These are phyloP conservation scores for Nidularia sp. DNA, from an alignment of 768 basidiomycete species.

Conservation along the genomic window DNA sequence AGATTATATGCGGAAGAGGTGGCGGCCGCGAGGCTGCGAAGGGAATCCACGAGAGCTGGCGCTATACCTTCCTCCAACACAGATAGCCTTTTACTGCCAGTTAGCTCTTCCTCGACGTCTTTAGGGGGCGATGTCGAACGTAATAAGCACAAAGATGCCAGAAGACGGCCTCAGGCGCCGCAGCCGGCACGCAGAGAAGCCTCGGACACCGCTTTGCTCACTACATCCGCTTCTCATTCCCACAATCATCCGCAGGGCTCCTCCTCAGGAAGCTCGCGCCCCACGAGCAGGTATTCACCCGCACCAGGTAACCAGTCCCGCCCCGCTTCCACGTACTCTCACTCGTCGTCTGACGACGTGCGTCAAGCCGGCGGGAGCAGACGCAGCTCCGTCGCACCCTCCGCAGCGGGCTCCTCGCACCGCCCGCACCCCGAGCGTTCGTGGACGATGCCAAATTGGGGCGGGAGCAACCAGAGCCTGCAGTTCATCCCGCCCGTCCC, in stretches of 20 bases:
- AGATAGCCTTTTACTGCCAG: constrained; percentile 21
- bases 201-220: constrained; percentile 38
- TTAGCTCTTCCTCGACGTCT: constrained; percentile 29
- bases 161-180: constrained; percentile 31
- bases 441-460: constrained; percentile 33
- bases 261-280: constrained; percentile 52
- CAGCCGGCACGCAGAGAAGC: constrained; percentile 38
- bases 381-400: constrained; percentile 34
- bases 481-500: constrained; percentile 32
- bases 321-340: constrained; percentile 55
- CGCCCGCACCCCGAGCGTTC: constrained; percentile 22
- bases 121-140: constrained; percentile 37
- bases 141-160: constrained; percentile 33
- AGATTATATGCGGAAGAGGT: constrained; percentile 55
- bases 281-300: constrained; percentile 28
- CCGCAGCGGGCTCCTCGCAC: constrained; percentile 13
- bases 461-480: constrained; percentile 31
- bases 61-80: constrained; percentile 23
- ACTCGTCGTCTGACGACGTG: constrained; percentile 55
- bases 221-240: constrained; percentile 15
- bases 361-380: constrained; percentile 33
- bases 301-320: constrained; percentile 38
- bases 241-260: constrained; percentile 26
- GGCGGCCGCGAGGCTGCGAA: constrained; percentile 53
- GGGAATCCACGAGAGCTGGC: constrained; percentile 55